Evolutionary conservation across 768 basidiomycete species (phyloP), one percentile per base, ranked within the genome.

Genomic region (Lactifluus pinguis): DNA sequence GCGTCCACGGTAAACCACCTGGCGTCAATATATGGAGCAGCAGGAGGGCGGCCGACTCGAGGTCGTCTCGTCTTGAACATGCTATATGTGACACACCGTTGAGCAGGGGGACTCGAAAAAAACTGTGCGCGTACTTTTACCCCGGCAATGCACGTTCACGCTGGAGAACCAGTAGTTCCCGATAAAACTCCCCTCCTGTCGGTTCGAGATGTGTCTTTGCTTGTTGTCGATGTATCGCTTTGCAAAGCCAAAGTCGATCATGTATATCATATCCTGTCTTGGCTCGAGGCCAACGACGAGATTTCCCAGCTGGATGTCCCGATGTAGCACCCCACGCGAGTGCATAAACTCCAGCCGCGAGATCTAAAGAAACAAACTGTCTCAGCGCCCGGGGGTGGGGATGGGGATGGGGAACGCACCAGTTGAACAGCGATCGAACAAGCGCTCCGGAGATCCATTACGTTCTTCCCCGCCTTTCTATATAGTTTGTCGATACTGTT

Each of bases 241-340:
- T 17, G 87, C 87, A 70, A 91, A 91, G 14, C 88, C 88, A 69
- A 91, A 90, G 70, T 91, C 89, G 66, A 91, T 91, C 87, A 90
- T 86, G 67, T 89, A 90, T 63, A 91, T 76, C 41, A 73, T 77
- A 54, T 76, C 76, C 14, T 85, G 76, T 63, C 87, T 74, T 0
- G 85, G 82, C 4, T 77, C 71, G 52, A 78, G 74, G 14, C 88
- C 88, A 55, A 89, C 69, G 3, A 81, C 83, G 65, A 84, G 86
- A 69, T 91, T 91, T 1, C 89, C 88, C 7, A 89, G 79, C 63
- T 91, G 88, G 53, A 91, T 84, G 63, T 91, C 88, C 8, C 88
- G 81, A 68, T 90, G 88, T 34, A 90, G 75, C 39, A 91, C 76
- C 13, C 87, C 88, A 34, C 82, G 79, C 11, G 75, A 74, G 69